These are phyloP conservation scores for Mortierella sp. DNA, from an alignment of 371 early-diverging fungal species.

Conservation along the genomic window DNA sequence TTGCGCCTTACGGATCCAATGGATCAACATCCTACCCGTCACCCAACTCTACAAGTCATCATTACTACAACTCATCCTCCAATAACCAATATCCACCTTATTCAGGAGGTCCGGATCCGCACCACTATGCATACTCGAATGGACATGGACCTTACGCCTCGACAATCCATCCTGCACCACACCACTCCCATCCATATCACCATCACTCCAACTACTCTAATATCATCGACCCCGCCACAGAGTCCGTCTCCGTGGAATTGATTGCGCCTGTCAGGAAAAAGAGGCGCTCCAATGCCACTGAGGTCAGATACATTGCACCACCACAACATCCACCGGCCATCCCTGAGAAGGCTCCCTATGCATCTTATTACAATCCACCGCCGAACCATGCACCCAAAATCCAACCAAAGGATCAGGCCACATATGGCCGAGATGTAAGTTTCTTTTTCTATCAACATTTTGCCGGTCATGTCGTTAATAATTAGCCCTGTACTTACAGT, in stretches of 20 bases:
- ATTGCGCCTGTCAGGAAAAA: constrained; percentile 36
- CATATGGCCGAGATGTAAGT: neutral
- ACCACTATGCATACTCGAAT: constrained; percentile 16
- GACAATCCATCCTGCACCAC: constrained; percentile 12
- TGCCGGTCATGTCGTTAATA: neutral
- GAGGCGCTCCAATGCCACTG: constrained; percentile 28
- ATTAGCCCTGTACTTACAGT: neutral
- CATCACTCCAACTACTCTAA: constrained; percentile 11
- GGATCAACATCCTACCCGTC: constrained; percentile 22
- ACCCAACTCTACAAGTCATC: constrained; percentile 1
- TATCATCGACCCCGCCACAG: constrained; percentile 6
- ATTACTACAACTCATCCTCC: constrained; percentile 5
- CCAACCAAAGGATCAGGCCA: neutral
- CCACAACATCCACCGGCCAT: constrained; percentile 26
- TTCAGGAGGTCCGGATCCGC: constrained; percentile 23
- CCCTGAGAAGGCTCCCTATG: neutral
- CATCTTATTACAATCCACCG: neutral
- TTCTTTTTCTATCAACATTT: neutral
- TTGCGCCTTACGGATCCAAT: constrained; percentile 18
- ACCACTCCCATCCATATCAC: constrained; percentile 9
- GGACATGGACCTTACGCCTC: constrained; percentile 10
- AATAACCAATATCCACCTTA: constrained; percentile 19
- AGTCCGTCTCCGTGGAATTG: constrained; percentile 1
- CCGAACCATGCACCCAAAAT: neutral
- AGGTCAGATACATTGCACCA: constrained; percentile 34